Conservation (phyloP, 164 flowering plant genomes). For the Magnolia kwangsiensis region DNA sequence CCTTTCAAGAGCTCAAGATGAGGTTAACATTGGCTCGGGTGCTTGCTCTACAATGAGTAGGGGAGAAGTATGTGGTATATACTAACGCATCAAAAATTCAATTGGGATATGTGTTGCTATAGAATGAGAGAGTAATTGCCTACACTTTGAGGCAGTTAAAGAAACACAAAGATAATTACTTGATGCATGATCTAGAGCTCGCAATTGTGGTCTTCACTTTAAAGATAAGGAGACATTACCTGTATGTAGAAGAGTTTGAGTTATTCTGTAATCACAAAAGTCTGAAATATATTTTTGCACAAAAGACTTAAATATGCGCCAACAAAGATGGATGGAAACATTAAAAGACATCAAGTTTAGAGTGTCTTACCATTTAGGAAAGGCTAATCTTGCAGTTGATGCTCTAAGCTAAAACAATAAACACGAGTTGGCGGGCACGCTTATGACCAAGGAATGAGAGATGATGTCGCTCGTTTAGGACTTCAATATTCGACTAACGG, state of each 20-base stretch:
- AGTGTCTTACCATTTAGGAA: background rate
- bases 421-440: background rate
- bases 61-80: background rate
- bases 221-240: no score
- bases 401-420: background rate
- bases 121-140: no score
- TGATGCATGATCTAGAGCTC: no score
- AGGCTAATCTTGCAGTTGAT: background rate
- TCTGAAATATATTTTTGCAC: background rate
- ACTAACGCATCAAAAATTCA: background rate
- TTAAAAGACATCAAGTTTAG: background rate
- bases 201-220: no score
- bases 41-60: background rate
- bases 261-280: no score
- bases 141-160: no score
- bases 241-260: no score
- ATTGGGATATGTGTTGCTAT: background rate
- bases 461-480: background rate
- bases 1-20: no score
- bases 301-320: background rate
- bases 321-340: background rate
- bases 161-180: no score
- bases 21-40: background rate
- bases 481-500: background rate
- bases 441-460: background rate